A percentile compares a stretch with the other conserved stretches of the same genome.
These are phyloP conservation scores for Artemisia annua DNA, from an alignment of 129 eudicot species.

Conservation along the genomic window DNA sequence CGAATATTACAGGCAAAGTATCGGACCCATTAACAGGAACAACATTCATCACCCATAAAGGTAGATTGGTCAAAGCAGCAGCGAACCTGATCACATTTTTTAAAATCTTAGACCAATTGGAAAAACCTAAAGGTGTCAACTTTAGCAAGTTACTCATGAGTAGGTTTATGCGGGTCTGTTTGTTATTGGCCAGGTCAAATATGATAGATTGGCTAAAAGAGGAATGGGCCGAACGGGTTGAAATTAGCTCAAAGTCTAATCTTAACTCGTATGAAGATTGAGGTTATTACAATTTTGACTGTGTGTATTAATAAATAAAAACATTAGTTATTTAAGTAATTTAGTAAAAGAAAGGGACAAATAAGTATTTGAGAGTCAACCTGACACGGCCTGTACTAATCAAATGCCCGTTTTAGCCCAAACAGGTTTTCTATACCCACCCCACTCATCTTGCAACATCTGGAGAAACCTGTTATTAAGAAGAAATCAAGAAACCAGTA, in stretches of 20 bases:
- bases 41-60: constrained; percentile 95
- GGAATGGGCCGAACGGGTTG: neutral
- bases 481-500: constrained; percentile 1
- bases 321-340: too few species aligned
- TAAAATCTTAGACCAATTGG: neutral
- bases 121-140: neutral
- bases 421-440: neutral
- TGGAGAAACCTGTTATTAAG: neutral
- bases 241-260: neutral
- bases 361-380: neutral
- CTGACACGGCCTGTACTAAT: neutral
- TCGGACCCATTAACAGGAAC: constrained; percentile 79
- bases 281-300: too few species aligned
- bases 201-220: too few species aligned
- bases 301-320: too few species aligned
- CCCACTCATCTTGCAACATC: neutral
- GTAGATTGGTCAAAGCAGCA: constrained; percentile 70
- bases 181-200: too few species aligned
- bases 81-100: constrained; percentile 60
- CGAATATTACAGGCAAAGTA: constrained; percentile 70
- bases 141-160: neutral
- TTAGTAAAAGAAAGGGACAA: neutral
- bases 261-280: too few species aligned
- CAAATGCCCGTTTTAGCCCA: neutral
- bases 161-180: too few species aligned